Conservation (phyloP, 2,329 filamentous ascomycete species). For the Colletotrichum limetticola region DNA sequence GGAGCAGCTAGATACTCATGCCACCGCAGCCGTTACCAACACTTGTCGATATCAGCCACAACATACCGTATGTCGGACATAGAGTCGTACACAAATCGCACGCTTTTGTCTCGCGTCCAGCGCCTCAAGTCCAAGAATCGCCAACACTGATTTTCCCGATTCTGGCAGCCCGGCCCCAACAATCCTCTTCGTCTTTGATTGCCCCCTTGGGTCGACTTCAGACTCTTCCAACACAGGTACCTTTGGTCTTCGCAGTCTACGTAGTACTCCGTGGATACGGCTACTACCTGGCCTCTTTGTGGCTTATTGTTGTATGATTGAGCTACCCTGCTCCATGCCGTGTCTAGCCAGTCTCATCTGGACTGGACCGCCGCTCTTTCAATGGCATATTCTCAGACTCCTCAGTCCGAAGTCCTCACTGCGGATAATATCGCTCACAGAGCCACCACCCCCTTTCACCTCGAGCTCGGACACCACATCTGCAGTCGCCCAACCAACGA, state of each 20-base stretch:
- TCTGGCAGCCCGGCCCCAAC: too few relatives aligned
- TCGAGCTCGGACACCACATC: constrained; percentile 12
- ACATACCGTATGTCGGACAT: neutral
- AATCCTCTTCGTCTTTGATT: too few relatives aligned
- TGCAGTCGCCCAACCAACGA: constrained; percentile 17
- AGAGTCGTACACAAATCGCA: neutral
- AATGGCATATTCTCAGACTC: neutral
- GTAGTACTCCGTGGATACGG: too few relatives aligned
- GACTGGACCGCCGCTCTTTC: neutral
- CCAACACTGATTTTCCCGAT: neutral
- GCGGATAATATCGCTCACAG: neutral
- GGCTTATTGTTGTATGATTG: neutral
- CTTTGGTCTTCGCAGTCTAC: neutral
- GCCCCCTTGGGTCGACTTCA: neutral
- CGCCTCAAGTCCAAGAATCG: neutral
- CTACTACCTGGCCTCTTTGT: neutral
- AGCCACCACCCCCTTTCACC: neutral
- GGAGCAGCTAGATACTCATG: neutral
- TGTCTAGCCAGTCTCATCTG: neutral
- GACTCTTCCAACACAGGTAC: neutral
- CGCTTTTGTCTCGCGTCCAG: neutral
- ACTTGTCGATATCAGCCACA: neutral
- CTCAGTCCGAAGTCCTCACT: neutral
- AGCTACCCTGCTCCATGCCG: constrained; percentile 11
- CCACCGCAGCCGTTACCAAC: neutral